Evolutionary conservation across 345 rosid genomes (phyloP).

Genomic region (Brassica incana): DNA sequence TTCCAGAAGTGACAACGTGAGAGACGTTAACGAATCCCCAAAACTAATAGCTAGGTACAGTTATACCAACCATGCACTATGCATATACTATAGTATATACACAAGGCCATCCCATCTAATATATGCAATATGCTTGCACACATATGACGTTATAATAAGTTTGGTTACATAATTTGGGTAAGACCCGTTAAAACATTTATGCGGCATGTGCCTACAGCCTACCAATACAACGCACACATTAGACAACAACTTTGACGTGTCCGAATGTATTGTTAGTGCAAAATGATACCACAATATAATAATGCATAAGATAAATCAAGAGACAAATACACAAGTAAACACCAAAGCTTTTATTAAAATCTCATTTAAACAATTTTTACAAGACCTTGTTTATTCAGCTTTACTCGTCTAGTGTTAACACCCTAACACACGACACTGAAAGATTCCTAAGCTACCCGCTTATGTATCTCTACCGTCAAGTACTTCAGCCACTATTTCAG

Average conservation of each 20-base stretch:
- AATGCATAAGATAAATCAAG: too few relatives aligned
- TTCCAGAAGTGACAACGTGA: neutral
- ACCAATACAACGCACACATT: conserved; percentile 4
- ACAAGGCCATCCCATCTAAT: neutral
- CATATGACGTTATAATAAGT: neutral
- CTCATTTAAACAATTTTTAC: too few relatives aligned
- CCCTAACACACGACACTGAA: too few relatives aligned
- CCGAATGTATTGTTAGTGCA: neutral
- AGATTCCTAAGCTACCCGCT: too few relatives aligned
- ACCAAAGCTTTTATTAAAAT: too few relatives aligned
- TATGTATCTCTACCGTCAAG: too few relatives aligned
- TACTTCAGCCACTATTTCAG: too few relatives aligned
- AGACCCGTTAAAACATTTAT: conserved; percentile 27
- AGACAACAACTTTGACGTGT: conserved; percentile 16
- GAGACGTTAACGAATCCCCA: neutral
- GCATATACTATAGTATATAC: neutral
- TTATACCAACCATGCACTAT: conserved; percentile 2
- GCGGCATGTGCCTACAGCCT: conserved; percentile 39
- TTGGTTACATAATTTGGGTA: conserved; percentile 20
- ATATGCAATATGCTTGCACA: neutral
- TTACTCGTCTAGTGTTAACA: too few relatives aligned
- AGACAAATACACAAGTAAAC: too few relatives aligned
- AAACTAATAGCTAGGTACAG: neutral
- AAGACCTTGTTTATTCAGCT: too few relatives aligned
- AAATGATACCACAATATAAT: too few relatives aligned